Conservation (phyloP, 108 stramenopile genomes). For the Cyclotella sp. region DNA sequence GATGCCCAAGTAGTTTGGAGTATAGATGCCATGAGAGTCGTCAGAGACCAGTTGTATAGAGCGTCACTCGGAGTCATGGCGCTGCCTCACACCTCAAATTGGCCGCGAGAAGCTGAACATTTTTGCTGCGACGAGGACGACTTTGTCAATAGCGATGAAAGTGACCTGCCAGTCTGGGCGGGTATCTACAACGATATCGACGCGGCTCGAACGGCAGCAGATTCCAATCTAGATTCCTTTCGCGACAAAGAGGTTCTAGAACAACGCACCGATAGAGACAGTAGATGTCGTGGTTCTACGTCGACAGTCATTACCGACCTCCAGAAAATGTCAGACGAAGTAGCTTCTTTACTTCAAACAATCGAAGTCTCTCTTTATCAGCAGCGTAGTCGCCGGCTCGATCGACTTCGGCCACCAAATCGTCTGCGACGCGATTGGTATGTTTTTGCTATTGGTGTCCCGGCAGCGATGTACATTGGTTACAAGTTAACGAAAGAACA, state of each 20-base stretch:
- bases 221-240: background rate
- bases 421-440: slow-evolving; percentile 80
- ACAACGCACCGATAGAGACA: background rate
- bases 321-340: slow-evolving; percentile 71
- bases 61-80: slow-evolving; percentile 57
- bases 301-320: slow-evolving; percentile 67
- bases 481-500: slow-evolving; percentile 61
- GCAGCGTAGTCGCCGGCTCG: slow-evolving; percentile 70
- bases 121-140: slow-evolving; percentile 27
- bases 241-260: background rate
- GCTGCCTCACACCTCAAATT: slow-evolving; percentile 71
- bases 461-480: slow-evolving; percentile 50
- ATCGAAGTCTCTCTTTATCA: slow-evolving; percentile 77
- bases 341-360: slow-evolving; percentile 64
- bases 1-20: slow-evolving; percentile 82
- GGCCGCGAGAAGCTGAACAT: slow-evolving; percentile 58
- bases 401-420: slow-evolving; percentile 67
- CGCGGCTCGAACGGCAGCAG: slow-evolving; percentile 16
- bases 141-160: slow-evolving; percentile 6
- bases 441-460: slow-evolving; percentile 60
- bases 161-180: slow-evolving; percentile 51
- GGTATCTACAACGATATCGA: background rate
- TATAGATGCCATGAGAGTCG: slow-evolving; percentile 77
- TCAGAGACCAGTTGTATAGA: slow-evolving; percentile 75
- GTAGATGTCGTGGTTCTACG: background rate